These are phyloP conservation scores for Xylariaceae sp. DNA, from an alignment of 2,329 filamentous ascomycete species.

Conservation along the genomic window DNA sequence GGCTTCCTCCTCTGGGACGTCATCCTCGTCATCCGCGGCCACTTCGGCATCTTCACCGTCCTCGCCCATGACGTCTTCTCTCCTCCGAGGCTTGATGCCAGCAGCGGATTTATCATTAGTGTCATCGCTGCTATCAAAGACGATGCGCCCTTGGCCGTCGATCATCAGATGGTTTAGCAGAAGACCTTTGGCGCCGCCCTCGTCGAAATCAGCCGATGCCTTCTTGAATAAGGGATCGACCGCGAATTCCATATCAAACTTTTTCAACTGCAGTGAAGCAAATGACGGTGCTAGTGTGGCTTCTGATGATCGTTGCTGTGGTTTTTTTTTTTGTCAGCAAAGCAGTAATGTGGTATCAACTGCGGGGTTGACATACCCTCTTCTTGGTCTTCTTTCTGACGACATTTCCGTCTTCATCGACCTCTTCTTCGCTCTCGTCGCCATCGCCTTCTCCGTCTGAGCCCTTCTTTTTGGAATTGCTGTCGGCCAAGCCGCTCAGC, in stretches of 20 bases:
- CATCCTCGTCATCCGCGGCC: slow-evolving; percentile 34
- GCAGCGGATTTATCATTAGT: slow-evolving; percentile 48
- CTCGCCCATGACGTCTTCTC: slow-evolving; percentile 33
- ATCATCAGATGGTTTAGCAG: slow-evolving; percentile 96
- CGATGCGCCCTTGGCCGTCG: slow-evolving; percentile 84
- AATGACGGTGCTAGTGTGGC: slow-evolving; percentile 90
- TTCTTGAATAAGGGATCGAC: slow-evolving; percentile 99
- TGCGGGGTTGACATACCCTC: slow-evolving; percentile 53
- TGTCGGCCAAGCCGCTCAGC: slow-evolving; percentile 87
- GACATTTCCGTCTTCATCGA: slow-evolving; percentile 58
- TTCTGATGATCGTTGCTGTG: slow-evolving; percentile 75
- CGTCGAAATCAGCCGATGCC: slow-evolving; percentile 95
- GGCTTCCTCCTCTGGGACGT: slow-evolving; percentile 41
- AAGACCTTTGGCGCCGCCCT: slow-evolving; percentile 92
- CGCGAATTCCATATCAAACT: slow-evolving; percentile 93
- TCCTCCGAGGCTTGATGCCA: slow-evolving; percentile 36
- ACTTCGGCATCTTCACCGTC: slow-evolving; percentile 39
- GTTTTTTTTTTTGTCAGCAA: slow-evolving; percentile 19
- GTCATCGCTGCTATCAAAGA: slow-evolving; percentile 98
- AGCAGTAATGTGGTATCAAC: background rate
- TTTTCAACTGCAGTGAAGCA: slow-evolving; percentile 85
- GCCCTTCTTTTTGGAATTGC: slow-evolving; percentile 68
- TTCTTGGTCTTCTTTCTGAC: slow-evolving; percentile 63
- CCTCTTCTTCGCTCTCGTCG: slow-evolving; percentile 61
- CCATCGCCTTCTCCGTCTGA: slow-evolving; percentile 63